A percentile compares a stretch with the other conserved stretches of the same genome.
Evolutionary conservation across 2,329 filamentous ascomycete genomes (phyloP).

Genomic region (Bimuria novae-zelandiae): DNA sequence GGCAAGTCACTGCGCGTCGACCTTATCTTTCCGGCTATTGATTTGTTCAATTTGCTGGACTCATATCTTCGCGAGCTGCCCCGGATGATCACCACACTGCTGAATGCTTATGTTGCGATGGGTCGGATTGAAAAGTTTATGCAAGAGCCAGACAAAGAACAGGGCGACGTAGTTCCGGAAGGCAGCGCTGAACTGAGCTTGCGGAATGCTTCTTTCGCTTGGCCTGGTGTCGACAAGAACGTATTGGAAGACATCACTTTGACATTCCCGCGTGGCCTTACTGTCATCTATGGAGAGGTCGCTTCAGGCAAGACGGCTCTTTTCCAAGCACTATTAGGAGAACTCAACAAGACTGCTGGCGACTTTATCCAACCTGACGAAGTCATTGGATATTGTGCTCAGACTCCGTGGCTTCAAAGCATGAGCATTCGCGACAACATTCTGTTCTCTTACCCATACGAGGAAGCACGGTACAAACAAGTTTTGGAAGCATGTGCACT

Average conservation of each 20-base stretch:
- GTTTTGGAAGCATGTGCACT: slow-evolving; percentile 70
- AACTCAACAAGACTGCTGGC: slow-evolving; percentile 59
- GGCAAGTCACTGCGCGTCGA: slow-evolving; percentile 73
- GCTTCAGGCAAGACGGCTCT: slow-evolving; percentile 67
- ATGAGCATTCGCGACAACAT: slow-evolving; percentile 74
- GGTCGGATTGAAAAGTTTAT: slow-evolving; percentile 85
- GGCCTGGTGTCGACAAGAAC: slow-evolving; percentile 69
- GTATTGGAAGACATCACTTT: slow-evolving; percentile 61
- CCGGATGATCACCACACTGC: slow-evolving; percentile 71
- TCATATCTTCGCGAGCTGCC: slow-evolving; percentile 75
- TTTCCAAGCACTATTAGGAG: slow-evolving; percentile 63
- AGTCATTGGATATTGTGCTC: slow-evolving; percentile 66
- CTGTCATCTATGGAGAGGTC: slow-evolving; percentile 66
- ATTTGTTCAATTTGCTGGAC: slow-evolving; percentile 78
- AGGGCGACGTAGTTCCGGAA: slow-evolving; percentile 47
- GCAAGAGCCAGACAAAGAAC: slow-evolving; percentile 77
- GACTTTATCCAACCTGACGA: slow-evolving; percentile 58
- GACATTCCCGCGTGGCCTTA: slow-evolving; percentile 61
- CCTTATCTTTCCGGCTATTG: slow-evolving; percentile 83
- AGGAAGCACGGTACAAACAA: slow-evolving; percentile 69
- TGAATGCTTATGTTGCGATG: slow-evolving; percentile 84
- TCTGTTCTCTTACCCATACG: slow-evolving; percentile 67
- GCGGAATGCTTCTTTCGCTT: slow-evolving; percentile 72
- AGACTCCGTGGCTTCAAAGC: slow-evolving; percentile 70
- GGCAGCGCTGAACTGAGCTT: slow-evolving; percentile 54